phyloP scores from a whole-genome alignment of 2,329 filamentous ascomycete species.

The Talaromyces amestolkiae region DNA sequence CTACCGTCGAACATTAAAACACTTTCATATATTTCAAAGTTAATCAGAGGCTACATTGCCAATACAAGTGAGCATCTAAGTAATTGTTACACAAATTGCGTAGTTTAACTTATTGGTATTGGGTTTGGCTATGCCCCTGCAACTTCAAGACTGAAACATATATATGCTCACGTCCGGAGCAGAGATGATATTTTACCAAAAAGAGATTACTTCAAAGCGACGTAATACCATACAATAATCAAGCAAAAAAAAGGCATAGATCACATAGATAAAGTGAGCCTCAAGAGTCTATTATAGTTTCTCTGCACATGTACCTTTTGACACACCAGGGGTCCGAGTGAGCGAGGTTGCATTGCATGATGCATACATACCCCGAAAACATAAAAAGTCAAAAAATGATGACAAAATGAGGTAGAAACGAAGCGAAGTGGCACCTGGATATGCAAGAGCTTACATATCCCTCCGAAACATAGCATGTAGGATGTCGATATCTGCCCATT shows the following conservation, averaged over 20 bases:
- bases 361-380: constrained; percentile 1
- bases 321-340: constrained; percentile 3
- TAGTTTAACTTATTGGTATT: neutral
- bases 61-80: neutral
- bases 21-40: neutral
- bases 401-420: neutral
- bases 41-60: neutral
- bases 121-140: neutral
- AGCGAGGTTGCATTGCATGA: constrained; percentile 7
- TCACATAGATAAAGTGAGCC: neutral
- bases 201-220: neutral
- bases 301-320: neutral
- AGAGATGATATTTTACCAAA: neutral
- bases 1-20: neutral
- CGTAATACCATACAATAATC: neutral
- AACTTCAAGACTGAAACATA: neutral
- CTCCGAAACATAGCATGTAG: neutral
- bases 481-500: neutral
- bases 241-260: neutral
- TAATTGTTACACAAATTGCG: neutral
- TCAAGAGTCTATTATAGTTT: neutral
- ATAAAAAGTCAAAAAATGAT: neutral
- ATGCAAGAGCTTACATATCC: neutral
- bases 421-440: neutral
- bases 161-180: neutral